A percentile compares a stretch with the other conserved stretches of the same genome.
These are phyloP conservation scores for Globisporangium carolinianum DNA, from an alignment of 352 stramenopile genomes.

Conservation along the genomic window DNA sequence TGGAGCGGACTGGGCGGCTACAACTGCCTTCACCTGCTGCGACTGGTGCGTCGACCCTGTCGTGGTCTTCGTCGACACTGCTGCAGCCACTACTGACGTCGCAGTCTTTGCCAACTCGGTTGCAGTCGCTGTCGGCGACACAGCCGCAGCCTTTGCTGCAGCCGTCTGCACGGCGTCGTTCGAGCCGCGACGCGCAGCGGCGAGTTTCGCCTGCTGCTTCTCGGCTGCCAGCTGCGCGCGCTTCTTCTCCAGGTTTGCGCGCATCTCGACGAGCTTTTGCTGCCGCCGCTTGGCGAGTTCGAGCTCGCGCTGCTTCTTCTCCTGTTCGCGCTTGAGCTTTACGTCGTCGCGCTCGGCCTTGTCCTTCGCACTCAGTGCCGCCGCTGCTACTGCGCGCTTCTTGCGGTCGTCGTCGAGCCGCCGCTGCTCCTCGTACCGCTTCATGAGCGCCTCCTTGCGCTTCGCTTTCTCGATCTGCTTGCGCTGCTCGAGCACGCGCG, in stretches of 20 bases:
- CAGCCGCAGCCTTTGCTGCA: background rate
- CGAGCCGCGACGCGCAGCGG: background rate
- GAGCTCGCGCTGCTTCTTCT: conserved; percentile 61
- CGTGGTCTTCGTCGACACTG: no score
- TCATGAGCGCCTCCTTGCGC: conserved; percentile 54
- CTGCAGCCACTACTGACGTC: no score
- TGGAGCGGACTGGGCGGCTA: no score
- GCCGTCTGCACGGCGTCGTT: conserved; percentile 4
- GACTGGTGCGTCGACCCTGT: no score
- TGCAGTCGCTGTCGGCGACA: background rate
- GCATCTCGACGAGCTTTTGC: conserved; percentile 60
- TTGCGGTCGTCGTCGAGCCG: conserved; percentile 63
- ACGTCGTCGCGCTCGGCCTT: conserved; percentile 48
- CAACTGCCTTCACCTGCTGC: no score
- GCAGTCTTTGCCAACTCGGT: no score
- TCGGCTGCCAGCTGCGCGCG: conserved; percentile 42
- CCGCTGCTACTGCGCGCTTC: conserved; percentile 24
- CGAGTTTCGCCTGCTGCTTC: conserved; percentile 22
- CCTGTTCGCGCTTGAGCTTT: conserved; percentile 43
- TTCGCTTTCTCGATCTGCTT: conserved; percentile 55
- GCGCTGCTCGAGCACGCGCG: conserved; percentile 58
- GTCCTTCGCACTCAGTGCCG: conserved; percentile 28
- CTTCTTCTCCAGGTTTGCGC: conserved; percentile 65
- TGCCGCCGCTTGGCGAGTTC: conserved; percentile 56
- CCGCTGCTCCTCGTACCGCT: conserved; percentile 65